Percentiles rank a stretch among this genome's conserved stretches.
These are phyloP conservation scores for Lactarius sp. DNA, from an alignment of 768 basidiomycete genomes.

Conservation along the genomic window DNA sequence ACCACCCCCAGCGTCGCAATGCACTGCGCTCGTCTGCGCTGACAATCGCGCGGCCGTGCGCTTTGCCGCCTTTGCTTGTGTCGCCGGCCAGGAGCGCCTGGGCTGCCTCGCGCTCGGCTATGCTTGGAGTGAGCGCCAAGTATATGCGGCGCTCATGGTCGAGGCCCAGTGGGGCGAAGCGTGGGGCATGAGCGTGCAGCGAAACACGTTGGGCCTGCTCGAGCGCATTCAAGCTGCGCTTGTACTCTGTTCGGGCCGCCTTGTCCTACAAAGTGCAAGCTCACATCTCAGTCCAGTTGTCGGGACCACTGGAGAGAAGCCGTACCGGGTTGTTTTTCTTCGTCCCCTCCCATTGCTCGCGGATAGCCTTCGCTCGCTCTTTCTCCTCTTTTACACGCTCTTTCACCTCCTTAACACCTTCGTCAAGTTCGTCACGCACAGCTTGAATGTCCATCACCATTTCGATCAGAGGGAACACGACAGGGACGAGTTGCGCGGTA, in stretches of 20 bases:
- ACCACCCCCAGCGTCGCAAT: conserved; percentile 67
- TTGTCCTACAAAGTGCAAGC: conserved; percentile 36
- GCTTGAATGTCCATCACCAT: conserved; percentile 41
- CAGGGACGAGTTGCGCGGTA: conserved; percentile 63
- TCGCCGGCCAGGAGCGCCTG: conserved; percentile 32
- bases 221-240: conserved; percentile 42
- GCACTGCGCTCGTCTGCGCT: conserved; percentile 46
- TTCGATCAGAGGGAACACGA: conserved; percentile 56
- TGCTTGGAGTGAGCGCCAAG: conserved; percentile 59
- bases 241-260: conserved; percentile 44
- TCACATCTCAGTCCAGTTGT: background rate
- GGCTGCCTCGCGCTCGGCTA: conserved; percentile 50
- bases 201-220: conserved; percentile 54
- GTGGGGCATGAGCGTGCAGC: conserved; percentile 41
- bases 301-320: background rate
- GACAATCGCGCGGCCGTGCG: conserved; percentile 38
- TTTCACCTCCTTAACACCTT: conserved; percentile 50
- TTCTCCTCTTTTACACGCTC: conserved; percentile 47
- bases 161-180: conserved; percentile 59
- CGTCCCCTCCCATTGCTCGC: conserved; percentile 51
- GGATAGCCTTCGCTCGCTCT: conserved; percentile 52
- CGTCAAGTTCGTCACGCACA: conserved; percentile 58
- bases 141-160: conserved; percentile 65
- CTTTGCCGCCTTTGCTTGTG: conserved; percentile 35
- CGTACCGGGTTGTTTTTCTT: conserved; percentile 25